These are phyloP conservation scores for Malassezia japonica DNA, from an alignment of 1,284 basidiomycete species.

Conservation along the genomic window DNA sequence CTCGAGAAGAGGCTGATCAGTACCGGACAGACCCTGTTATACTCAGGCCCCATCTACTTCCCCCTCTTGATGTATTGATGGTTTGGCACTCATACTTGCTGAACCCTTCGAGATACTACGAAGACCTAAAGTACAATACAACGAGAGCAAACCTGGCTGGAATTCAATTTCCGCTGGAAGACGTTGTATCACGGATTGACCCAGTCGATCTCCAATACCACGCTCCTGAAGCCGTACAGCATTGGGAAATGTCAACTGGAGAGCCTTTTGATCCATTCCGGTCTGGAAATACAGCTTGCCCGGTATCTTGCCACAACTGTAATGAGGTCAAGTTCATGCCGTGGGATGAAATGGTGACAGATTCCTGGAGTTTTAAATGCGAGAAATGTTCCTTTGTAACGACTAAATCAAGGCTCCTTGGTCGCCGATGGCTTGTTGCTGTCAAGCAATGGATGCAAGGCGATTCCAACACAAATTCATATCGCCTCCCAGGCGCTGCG, in stretches of 20 bases:
- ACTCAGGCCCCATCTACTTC: constrained; percentile 16
- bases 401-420: background rate
- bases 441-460: background rate
- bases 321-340: background rate
- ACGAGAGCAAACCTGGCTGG: background rate
- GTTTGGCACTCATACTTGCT: constrained; percentile 30
- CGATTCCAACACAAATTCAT: background rate
- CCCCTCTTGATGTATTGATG: constrained; percentile 31
- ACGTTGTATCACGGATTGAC: background rate
- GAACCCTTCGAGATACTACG: constrained; percentile 20
- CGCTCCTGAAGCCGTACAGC: background rate
- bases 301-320: background rate
- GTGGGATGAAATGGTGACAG: background rate
- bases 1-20: background rate
- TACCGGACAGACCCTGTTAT: background rate
- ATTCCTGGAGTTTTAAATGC: background rate
- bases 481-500: background rate
- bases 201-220: background rate
- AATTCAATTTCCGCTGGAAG: background rate
- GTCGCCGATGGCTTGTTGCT: background rate
- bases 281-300: background rate
- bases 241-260: background rate
- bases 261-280: background rate
- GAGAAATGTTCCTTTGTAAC: background rate
- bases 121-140: constrained; percentile 11